These are phyloP conservation scores for Dendrobium chrysotoxum DNA, from an alignment of 106 monocot species.

Conservation along the genomic window DNA sequence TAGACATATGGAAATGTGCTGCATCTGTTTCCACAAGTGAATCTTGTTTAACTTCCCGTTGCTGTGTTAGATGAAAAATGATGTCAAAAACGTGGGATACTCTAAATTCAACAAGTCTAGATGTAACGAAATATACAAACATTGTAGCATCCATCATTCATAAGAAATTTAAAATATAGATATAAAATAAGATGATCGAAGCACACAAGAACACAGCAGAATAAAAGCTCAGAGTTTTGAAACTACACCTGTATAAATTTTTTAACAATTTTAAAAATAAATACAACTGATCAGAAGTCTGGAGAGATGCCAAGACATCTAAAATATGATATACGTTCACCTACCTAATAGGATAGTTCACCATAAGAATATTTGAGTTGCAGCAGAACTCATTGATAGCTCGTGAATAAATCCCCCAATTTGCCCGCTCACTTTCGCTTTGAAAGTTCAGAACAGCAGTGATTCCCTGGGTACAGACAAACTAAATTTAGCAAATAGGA, in stretches of 20 bases:
- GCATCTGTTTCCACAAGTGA: background rate
- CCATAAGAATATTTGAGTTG: constrained; percentile 63
- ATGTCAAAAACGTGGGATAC: background rate
- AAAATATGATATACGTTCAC: constrained; percentile 1
- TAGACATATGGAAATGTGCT: background rate
- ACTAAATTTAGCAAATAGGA: background rate
- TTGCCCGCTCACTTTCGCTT: constrained; percentile 68
- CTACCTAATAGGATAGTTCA: constrained; percentile 83
- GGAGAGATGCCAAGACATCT: background rate
- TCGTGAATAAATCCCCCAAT: constrained; percentile 89
- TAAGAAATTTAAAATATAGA: background rate
- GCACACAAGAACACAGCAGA: background rate
- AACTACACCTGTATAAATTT: background rate
- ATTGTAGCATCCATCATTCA: background rate
- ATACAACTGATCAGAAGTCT: background rate
- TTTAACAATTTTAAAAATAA: background rate
- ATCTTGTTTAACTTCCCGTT: background rate
- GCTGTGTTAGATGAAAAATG: background rate
- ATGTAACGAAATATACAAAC: background rate
- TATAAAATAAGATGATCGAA: background rate
- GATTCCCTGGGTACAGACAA: constrained; percentile 57
- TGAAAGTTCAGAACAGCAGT: constrained; percentile 92
- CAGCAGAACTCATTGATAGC: constrained; percentile 66
- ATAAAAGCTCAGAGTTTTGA: too few relatives aligned
- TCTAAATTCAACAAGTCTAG: background rate